Base-by-base conservation (phyloP, 1,284 basidiomycete species). In the Marasmius sp. region DNA sequence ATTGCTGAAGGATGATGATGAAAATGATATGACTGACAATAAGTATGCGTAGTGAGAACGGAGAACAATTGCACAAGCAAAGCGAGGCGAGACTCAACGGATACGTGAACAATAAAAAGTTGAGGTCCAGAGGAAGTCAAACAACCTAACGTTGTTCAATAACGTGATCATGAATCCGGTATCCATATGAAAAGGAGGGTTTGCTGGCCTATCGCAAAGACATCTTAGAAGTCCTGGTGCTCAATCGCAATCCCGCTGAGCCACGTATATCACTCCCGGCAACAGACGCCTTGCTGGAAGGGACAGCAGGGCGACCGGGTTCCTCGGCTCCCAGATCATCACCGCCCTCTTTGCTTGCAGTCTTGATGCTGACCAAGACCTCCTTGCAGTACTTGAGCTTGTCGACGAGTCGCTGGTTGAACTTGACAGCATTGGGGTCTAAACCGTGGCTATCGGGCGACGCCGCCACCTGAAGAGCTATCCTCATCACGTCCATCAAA, bases 311-410 rank as follows among this genome's bases (percentile, higher is more conserved):
- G 9, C n/a, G n/a, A n/a, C 7, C 52, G 1, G 36, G 48, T 51
- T 61, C 14, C 43, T 47, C 43, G 41, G 51, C 27, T 36, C 65
- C 59, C 14, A 20, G 16, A n/a, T 49, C 39, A 20, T 49, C 39
- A n/a, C n/a, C 45, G 36, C 47, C 51, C 12, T 49, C 61, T 16
- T 53, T 39, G 39, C 75, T 79, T 14, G 80, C 80, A 51, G 70
- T 76, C 59, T 80, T 78, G 65, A 92, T 92, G 61, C 84, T 86
- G 50, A 81, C 71, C 58, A 94, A 77, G 22, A 94, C 88, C 70
- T 93, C 92, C 70, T 88, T 88, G 78, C 88, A 92, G 74, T 92
- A 94, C 73, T 88, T 87, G 67, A 94, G 81, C 76, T 93, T 93
- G 64, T 89, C 89, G 36, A 92, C 72, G 20, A 94, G 74, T 60